Base-by-base conservation (phyloP, 1,139 yeast species). In the Hansenula lynferdii region DNA sequence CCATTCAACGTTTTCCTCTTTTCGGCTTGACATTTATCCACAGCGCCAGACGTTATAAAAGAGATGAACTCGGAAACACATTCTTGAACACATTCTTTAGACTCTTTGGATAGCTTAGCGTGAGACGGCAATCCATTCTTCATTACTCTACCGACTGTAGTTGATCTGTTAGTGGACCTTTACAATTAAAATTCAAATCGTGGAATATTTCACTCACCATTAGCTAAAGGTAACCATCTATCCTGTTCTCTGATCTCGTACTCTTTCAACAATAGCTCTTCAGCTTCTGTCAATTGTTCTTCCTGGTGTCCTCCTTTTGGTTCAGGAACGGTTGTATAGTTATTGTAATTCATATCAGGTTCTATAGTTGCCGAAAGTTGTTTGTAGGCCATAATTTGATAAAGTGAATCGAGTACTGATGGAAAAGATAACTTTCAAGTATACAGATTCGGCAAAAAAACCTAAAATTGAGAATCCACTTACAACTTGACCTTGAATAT, bases 71-170 rank as follows among this genome's bases (percentile, higher is more conserved):
- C 96, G 35, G 85, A 75, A 2, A 86, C 96, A 61, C 96, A 86
- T 58, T 87, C 96, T 62, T 87, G 96, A 64, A 87, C 80, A 54
- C 96, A 86, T 57, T 84, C 94, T 54, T 86, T 86, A 31, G 95
- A 87, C 49, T 85, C 96, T 53, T 85, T 86, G 14, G 94, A 81
- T 3, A 87, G 80, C 55, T 87, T 87, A 8, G 95, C 96, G 25
- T 84, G 80, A 14, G 73, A 65, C 3, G 96, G 96, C 18, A 87
- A 64, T 0, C 95, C 86, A 40, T 65, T 69, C 53, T 86, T 87
- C 96, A 87, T 87, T 34, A 87, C 78, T 47, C 96, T 68, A 9
- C 86, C 87, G 21, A 85, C n/a, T n/a, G n/a, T n/a, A n/a, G n/a
- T n/a, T n/a, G n/a, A n/a, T n/a, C n/a, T n/a, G n/a, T n/a, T n/a